Evolutionary conservation across 164 flowering plant species (phyloP).

Genomic region (Paratinospora sagittata): DNA sequence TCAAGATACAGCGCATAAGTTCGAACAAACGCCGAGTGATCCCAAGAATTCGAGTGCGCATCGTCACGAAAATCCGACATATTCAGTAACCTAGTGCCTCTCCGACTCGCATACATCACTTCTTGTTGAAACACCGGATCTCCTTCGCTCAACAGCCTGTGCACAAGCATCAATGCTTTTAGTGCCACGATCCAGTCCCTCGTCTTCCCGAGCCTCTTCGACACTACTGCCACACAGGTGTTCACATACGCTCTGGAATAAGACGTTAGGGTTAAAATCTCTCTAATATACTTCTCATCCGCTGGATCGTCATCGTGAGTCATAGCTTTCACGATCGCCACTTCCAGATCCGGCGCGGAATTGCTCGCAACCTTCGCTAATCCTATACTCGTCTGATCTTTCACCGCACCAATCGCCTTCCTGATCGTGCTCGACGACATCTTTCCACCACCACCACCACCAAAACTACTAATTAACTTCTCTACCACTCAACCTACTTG

Average conservation of each 20-base stretch:
- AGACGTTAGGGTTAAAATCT: slow-evolving; percentile 45
- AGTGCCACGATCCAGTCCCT: too few relatives aligned
- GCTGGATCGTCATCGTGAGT: slow-evolving; percentile 70
- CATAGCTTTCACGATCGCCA: slow-evolving; percentile 69
- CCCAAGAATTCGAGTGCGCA: slow-evolving; percentile 64
- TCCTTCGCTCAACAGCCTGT: too few relatives aligned
- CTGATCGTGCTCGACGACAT: slow-evolving; percentile 62
- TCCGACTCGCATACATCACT: too few relatives aligned
- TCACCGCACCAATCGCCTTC: slow-evolving; percentile 65
- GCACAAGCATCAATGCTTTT: too few relatives aligned
- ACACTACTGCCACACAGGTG: slow-evolving; percentile 43
- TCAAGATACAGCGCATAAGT: too few relatives aligned
- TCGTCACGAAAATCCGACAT: slow-evolving; percentile 71
- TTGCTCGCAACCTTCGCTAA: too few relatives aligned
- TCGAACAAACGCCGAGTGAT: too few relatives aligned
- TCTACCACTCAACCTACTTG: background rate
- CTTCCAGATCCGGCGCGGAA: slow-evolving; percentile 68
- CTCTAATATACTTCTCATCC: slow-evolving; percentile 46
- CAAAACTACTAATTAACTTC: background rate
- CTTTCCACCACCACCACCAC: slow-evolving; percentile 1
- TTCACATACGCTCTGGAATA: slow-evolving; percentile 44
- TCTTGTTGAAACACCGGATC: too few relatives aligned
- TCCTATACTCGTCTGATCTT: too few relatives aligned
- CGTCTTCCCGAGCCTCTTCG: slow-evolving; percentile 48
- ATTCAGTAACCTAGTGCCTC: slow-evolving; percentile 57